Evolutionary conservation across 2,329 filamentous ascomycete genomes (phyloP).

Genomic region (Calonectria hawksworthii): DNA sequence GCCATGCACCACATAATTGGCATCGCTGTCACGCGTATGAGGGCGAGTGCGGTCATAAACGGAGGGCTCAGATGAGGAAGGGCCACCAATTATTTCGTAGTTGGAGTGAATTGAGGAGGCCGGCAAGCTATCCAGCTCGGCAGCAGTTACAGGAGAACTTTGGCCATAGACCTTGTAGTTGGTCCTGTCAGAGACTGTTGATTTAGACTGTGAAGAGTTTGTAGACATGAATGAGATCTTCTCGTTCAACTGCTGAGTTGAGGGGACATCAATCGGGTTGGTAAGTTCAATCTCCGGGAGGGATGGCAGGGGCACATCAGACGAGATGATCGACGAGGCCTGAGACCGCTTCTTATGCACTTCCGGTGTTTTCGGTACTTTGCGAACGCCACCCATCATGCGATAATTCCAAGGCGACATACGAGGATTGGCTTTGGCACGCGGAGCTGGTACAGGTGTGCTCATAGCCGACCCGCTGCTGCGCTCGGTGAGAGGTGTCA

Average conservation of each 20-base stretch:
- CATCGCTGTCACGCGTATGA: conserved; percentile 56
- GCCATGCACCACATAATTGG: conserved; percentile 68
- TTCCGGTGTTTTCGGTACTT: conserved; percentile 58
- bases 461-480: conserved; percentile 39
- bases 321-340: conserved; percentile 43
- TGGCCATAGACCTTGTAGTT: conserved; percentile 69
- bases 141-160: conserved; percentile 54
- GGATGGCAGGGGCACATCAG: conserved; percentile 45
- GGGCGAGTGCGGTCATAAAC: conserved; percentile 52
- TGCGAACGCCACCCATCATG: conserved; percentile 68
- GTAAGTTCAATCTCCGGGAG: conserved; percentile 47
- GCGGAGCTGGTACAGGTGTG: conserved; percentile 22
- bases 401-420: conserved; percentile 67
- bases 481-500: conserved; percentile 62
- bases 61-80: conserved; percentile 61
- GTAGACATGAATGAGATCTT: conserved; percentile 44
- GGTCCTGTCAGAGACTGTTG: conserved; percentile 63
- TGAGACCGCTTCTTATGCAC: conserved; percentile 50
- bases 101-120: conserved; percentile 63
- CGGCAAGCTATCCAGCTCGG: conserved; percentile 57
- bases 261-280: conserved; percentile 35
- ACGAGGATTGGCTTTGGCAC: conserved; percentile 35
- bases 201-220: conserved; percentile 51
- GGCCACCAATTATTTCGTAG: conserved; percentile 64
- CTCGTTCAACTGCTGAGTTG: conserved; percentile 36